Evolutionary conservation across 192 early-diverging fungal species (phyloP).

Genomic region (Linnemannia zychae): DNA sequence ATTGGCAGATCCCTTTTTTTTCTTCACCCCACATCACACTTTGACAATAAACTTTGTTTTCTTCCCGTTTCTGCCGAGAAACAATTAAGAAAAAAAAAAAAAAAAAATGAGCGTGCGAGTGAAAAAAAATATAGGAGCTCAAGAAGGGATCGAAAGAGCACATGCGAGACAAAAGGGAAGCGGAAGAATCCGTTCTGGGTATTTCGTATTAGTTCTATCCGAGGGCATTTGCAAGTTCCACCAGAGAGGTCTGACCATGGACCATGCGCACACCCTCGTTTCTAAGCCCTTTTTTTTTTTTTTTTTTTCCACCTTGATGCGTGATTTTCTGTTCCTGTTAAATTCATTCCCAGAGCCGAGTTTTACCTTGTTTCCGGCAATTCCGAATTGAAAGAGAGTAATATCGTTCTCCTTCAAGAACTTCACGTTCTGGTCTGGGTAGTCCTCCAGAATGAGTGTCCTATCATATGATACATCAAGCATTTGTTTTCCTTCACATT

Average conservation of each 20-base stretch:
- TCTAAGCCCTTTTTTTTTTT: not conserved
- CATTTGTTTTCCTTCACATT: not conserved
- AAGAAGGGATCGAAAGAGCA: not conserved
- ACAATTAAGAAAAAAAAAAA: not conserved
- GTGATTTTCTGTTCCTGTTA: not conserved
- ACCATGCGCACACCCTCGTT: not conserved
- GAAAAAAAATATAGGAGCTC: not conserved
- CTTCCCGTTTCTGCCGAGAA: not conserved
- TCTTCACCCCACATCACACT: not conserved
- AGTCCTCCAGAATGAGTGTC: slow-evolving; percentile 94
- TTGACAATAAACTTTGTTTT: not conserved
- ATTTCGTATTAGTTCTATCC: not conserved
- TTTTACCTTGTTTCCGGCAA: slow-evolving; percentile 92
- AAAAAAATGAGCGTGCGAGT: not conserved
- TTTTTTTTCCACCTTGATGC: not conserved
- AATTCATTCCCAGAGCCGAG: not conserved
- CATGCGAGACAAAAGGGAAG: not conserved
- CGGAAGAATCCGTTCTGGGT: not conserved
- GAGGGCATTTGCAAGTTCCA: not conserved
- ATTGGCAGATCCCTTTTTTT: not conserved
- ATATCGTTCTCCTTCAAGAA: slow-evolving; percentile 87
- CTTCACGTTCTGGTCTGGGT: slow-evolving; percentile 88
- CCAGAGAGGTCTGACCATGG: not conserved
- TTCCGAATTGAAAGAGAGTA: slow-evolving; percentile 87
- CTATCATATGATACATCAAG: slow-evolving; percentile 49